Evolutionary conservation across 345 rosid genomes (phyloP).

Genomic region (Brassica rapa): DNA sequence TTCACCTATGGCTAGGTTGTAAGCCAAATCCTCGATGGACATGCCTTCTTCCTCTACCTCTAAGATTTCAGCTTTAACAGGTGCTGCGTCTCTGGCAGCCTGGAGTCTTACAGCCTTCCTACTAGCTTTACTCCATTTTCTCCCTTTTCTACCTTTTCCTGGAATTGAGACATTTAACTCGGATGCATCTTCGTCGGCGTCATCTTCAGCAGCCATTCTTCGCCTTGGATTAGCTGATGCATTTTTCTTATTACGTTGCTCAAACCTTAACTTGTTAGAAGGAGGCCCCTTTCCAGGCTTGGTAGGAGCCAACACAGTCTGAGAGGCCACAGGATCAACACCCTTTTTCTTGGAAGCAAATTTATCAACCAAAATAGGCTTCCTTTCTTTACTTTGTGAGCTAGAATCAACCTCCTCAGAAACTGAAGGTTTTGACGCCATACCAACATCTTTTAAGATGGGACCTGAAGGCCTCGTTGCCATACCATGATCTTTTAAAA

Average conservation of each 20-base stretch:
- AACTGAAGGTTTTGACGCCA: constrained; percentile 48
- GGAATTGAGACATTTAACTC: constrained; percentile 58
- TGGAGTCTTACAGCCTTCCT: constrained; percentile 87
- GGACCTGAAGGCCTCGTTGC: constrained; percentile 53
- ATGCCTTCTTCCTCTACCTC: constrained; percentile 92
- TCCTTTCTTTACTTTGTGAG: constrained; percentile 59
- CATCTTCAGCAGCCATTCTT: constrained; percentile 55
- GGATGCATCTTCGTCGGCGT: constrained; percentile 72
- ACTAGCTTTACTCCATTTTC: constrained; percentile 98
- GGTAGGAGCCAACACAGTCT: constrained; percentile 71
- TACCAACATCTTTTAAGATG: constrained; percentile 82
- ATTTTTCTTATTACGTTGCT: constrained; percentile 59
- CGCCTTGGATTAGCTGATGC: constrained; percentile 61
- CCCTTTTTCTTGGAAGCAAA: constrained; percentile 76
- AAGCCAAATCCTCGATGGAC: constrained; percentile 87
- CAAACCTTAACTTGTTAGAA: constrained; percentile 72
- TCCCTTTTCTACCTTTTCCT: constrained; percentile 80
- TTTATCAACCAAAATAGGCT: constrained; percentile 90
- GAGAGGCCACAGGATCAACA: constrained; percentile 71
- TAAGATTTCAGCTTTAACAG: constrained; percentile 90
- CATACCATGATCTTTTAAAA: constrained; percentile 83
- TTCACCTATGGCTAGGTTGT: constrained; percentile 73
- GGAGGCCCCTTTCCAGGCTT: constrained; percentile 80
- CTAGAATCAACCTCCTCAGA: constrained; percentile 45
- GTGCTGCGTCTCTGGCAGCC: constrained; percentile 96